Evolutionary conservation across 116 monocot species (phyloP).

Genomic region (Phalaenopsis hybrid): DNA sequence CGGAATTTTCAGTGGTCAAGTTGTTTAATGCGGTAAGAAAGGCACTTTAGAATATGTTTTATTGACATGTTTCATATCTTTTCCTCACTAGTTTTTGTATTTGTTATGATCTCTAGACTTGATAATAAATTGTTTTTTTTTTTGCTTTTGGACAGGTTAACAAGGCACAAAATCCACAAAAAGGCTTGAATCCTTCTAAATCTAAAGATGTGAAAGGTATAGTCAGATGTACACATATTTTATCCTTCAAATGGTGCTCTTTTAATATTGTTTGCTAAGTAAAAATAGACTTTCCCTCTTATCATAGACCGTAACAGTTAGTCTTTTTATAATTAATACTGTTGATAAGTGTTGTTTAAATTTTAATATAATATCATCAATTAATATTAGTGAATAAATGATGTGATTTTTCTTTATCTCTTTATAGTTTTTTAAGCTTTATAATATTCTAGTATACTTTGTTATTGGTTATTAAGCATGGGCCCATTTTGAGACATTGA

Average conservation of each 20-base stretch:
- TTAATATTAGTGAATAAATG: background rate
- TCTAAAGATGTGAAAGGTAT: slow-evolving; percentile 77
- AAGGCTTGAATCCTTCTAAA: slow-evolving; percentile 62
- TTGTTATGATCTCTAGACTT: background rate
- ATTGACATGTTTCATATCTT: background rate
- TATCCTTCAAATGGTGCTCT: background rate
- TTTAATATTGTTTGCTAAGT: background rate
- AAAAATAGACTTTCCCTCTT: background rate
- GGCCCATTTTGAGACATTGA: background rate
- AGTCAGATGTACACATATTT: background rate
- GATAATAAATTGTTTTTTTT: background rate
- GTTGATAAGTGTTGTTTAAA: background rate
- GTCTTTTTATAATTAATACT: background rate
- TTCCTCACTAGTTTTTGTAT: background rate
- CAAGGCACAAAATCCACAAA: slow-evolving; percentile 63
- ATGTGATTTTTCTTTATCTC: background rate
- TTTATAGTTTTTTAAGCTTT: background rate
- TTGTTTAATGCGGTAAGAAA: slow-evolving; percentile 77
- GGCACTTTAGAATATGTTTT: background rate
- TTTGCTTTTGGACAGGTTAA: slow-evolving; percentile 41
- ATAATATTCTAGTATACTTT: background rate
- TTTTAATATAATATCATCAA: background rate
- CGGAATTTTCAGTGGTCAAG: slow-evolving; percentile 60
- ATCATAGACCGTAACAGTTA: background rate
- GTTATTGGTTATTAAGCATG: background rate